Evolutionary conservation across 306 rosid genomes (phyloP), one percentile per base, ranked within the genome.

Genomic region (Leucaena leucocephala): DNA sequence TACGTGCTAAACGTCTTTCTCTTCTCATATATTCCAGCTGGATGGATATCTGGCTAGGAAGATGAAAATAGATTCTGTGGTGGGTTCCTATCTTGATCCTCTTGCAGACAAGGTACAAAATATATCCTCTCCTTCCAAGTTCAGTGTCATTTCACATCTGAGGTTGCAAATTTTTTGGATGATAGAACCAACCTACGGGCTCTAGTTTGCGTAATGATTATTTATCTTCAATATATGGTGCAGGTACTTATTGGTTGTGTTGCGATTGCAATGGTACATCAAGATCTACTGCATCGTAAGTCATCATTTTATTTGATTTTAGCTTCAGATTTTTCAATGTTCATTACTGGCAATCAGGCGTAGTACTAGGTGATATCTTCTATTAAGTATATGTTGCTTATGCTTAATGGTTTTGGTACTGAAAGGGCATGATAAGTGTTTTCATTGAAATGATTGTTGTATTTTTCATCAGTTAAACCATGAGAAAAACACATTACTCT

Each of bases 1-100:
- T 13, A 15, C 45, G 55, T 61, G 52, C 16, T 79, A 35, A 33
- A 52, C 3, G 3, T 49, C 50, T 59, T 78, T 72, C 68, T 38
- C 15, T 71, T 39, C 55, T 66, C 69, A n/a, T 64, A 68, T 67
- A 66, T 71, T 82, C 69, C 82, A 95, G 98, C 83, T 95, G 64
- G 98, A 95, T 83, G 98, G 98, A 55, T 90, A 90, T 66, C 62
- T 87, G 68, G 98, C 98, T 34, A 87, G 98, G 89, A 91, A 87
- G 87, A 87, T 95, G 98, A 92, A 82, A 83, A 92, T 91, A 14
- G 88, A 91, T 81, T 95, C 98, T 76, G 98, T 95, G 39, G 98
- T 92, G 71, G 98, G 98, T 72, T 95, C 98, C 39, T 95, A 95
- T 81, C 96, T 95, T 73, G 98, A 92, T 85, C 98, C 98, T 62